phyloP scores from a whole-genome alignment of 805 yeast genomes.

The Zygosaccharomyces siamensis region DNA sequence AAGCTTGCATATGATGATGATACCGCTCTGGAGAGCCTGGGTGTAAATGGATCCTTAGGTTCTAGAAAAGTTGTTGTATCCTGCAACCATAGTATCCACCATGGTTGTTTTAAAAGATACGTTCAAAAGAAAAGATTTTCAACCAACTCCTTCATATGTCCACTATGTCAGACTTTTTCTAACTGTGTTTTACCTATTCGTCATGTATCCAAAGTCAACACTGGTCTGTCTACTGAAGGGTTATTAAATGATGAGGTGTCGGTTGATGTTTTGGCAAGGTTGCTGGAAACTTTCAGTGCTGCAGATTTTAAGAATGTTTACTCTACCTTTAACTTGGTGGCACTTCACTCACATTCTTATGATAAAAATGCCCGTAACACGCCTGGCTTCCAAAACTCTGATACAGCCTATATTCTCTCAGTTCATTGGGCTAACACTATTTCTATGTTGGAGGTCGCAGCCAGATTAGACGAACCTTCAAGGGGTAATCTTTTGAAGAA shows the following conservation, averaged over 20 bases:
- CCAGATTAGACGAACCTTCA: slow-evolving; percentile 43
- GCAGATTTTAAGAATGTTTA: slow-evolving; percentile 15
- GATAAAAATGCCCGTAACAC: slow-evolving; percentile 18
- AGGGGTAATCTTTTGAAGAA: slow-evolving; percentile 32
- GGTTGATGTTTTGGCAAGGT: slow-evolving; percentile 10
- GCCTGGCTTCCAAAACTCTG: slow-evolving; percentile 16
- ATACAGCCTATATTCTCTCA: slow-evolving; percentile 19
- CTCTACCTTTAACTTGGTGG: slow-evolving; percentile 18
- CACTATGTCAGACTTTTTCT: slow-evolving; percentile 77
- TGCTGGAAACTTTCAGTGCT: slow-evolving; percentile 16
- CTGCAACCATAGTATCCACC: slow-evolving; percentile 94
- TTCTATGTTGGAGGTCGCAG: slow-evolving; percentile 53
- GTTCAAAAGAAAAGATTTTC: slow-evolving; percentile 55
- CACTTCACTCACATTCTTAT: slow-evolving; percentile 22
- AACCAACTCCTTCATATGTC: slow-evolving; percentile 77
- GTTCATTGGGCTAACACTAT: slow-evolving; percentile 37
- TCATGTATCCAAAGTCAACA: slow-evolving; percentile 12
- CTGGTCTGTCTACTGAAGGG: slow-evolving; percentile 10
- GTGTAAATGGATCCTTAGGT: slow-evolving; percentile 16
- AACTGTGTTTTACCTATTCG: slow-evolving; percentile 31
- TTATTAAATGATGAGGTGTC: slow-evolving; percentile 10
- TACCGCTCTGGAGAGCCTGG: slow-evolving; percentile 16
- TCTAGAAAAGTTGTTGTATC: slow-evolving; percentile 51
- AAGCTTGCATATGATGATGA: slow-evolving; percentile 21
- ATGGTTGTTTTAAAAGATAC: slow-evolving; percentile 64